Percentiles rank a stretch among this genome's conserved stretches.
These are phyloP conservation scores for Hysterium pulicare DNA, from an alignment of 2,329 filamentous ascomycete genomes.

Conservation along the genomic window DNA sequence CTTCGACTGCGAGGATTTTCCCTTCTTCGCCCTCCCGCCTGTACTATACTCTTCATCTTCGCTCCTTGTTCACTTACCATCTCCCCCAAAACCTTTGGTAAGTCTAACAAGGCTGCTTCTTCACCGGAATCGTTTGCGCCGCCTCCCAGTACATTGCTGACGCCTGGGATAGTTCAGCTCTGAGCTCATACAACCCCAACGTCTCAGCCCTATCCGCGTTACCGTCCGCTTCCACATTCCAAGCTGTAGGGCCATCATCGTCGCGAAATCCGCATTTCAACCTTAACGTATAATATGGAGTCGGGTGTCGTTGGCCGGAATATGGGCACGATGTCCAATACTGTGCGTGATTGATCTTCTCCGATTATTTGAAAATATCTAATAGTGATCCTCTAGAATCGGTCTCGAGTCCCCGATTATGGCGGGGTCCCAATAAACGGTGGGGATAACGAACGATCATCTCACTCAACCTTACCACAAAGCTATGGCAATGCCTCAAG, in stretches of 20 bases:
- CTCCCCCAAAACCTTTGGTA: constrained; percentile 14
- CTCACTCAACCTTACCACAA: constrained; percentile 18
- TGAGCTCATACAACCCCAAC: constrained; percentile 19
- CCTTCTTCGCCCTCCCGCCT: constrained; percentile 23
- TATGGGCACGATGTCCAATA: constrained; percentile 29
- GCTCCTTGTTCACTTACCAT: constrained; percentile 14
- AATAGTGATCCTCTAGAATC: constrained; percentile 19
- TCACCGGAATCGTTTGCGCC: constrained; percentile 9
- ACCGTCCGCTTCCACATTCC: background rate
- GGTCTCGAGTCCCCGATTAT: constrained; percentile 24
- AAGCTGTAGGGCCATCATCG: background rate
- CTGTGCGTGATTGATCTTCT: constrained; percentile 19
- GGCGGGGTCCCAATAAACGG: constrained; percentile 29
- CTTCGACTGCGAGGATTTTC: constrained; percentile 15
- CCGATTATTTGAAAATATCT: background rate
- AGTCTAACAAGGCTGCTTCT: constrained; percentile 7
- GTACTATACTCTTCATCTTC: constrained; percentile 22
- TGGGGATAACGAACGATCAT: constrained; percentile 24
- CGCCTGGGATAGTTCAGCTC: constrained; percentile 30
- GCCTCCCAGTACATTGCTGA: constrained; percentile 26
- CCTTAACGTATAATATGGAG: constrained; percentile 13
- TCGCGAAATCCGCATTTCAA: background rate
- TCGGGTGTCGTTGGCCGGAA: constrained; percentile 17
- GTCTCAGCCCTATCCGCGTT: constrained; percentile 1
- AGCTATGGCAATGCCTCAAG: constrained; percentile 9